Base-by-base conservation (phyloP, 495 filamentous ascomycete genomes). In the Hyaloscypha hepaticicola region DNA sequence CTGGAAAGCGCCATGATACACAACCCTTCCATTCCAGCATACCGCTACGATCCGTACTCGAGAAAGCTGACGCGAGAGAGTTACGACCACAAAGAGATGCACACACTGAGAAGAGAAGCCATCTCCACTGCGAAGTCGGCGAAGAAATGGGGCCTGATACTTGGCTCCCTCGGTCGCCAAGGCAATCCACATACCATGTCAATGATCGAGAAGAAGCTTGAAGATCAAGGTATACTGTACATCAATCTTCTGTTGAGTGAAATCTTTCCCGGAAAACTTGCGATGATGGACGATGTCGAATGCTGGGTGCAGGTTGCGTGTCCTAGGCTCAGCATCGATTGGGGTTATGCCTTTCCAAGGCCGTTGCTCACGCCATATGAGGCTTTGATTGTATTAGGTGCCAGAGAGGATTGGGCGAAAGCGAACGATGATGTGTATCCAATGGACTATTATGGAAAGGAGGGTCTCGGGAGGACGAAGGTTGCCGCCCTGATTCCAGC, bases 1-100 rank as follows among this genome's bases (percentile, higher is more conserved):
- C 88, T 99, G 31, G 95, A 99, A 74, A 92, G 88, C 64, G 93
- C 94, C 65, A 98, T 99, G 95, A 99, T 99, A 69, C 93, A 97
- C 73, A 98, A 98, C 76, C 95, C 95, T 0, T 72, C 77, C 7
- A 85, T 97, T 16, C 89, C 94, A 2, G 93, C 96, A 12, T 98
- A 97, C 78, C 87, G 96, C 22, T 99, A 99, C 73, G 95, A 99
- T 72, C 95, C 95, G 0, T 99, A 99, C 77, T 92, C 91, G 33
- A 85, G 93, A 28, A 93, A 90, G 49, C 83, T 99, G 11, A 97
- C 96, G 5, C 87, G 87, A 57, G 95, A 99, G 74, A 86, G 80
- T 27, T 99, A 98, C 75, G 87, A 88, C 48, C 96, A 98, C 77
- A 83, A 86, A 19, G 91, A 96, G 66, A 95, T 99, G 83, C 90